Evolutionary conservation across 257 asterid genomes (phyloP), one percentile per base, ranked within the genome.

Genomic region (Thymus quinquecostatus): DNA sequence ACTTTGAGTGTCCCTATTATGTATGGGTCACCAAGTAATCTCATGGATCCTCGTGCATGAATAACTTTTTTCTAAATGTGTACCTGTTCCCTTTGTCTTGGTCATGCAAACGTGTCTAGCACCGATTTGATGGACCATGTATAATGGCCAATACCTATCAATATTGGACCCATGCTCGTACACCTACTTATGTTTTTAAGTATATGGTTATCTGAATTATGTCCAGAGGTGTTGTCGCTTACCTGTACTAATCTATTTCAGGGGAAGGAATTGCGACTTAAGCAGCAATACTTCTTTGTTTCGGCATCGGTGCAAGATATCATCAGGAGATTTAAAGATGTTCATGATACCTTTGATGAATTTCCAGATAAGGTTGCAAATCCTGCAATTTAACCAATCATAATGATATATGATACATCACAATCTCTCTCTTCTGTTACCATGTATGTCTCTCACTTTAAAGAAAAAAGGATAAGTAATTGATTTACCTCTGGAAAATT

Each of bases 241-340:
- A 13, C 59, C 48, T 56, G 30, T 47, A 29, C 57, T 12, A 12
- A 32, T 64, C 14, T 32, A 14, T 72, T 80, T 72, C 82, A 83
- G 85, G 88, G 85, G 54, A 83, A 83, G 85, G 88, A 83, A 45
- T 60, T 83, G 77, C 82, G 84, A 50, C 73, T 80, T 70, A 81
- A 81, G 85, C 88, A 83, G 69, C 88, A 81, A 4, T 83, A 80
- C 82, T 83, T 83, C 82, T 83, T 83, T 75, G 83, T 83, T 73
- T 80, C 87, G 63, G 86, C 88, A 67, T 81, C 86, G n/a, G 69
- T 72, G 43, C 85, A 83, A 73, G 88, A 81, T 36, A 79, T 84
- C 59, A 71, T 76, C 73, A 66, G 84, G 71, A 74, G 86, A 71
- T 84, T 78, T 68, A 81, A 80, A 68, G 88, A 81, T 70, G 58